Base-by-base conservation (phyloP, 1,284 basidiomycete genomes). In the Pholiota adiposa region DNA sequence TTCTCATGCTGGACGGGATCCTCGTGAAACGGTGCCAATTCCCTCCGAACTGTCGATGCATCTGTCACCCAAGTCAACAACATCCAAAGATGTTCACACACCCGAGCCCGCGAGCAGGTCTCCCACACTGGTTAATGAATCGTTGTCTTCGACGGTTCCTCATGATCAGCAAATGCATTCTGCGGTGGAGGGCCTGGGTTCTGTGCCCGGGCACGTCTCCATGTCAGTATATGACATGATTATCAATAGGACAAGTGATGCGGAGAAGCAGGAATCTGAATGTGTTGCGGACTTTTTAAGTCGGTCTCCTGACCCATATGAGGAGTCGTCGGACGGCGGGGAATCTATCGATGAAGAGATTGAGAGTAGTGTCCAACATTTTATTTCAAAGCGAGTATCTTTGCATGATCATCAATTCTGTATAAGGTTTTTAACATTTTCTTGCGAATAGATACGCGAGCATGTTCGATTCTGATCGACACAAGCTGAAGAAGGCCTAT, bases 401-500 rank as follows among this genome's bases (percentile, higher is more conserved):
- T 27, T 21, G 1, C 36, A 3, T 19, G 6, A 8, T 43, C n/a
- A 2, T 21, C 7, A 44, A 3, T 7, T 3, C 21, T n/a, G 21
- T 33, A 18, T 48, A 25, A 34, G 7, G 14, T 31, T 46, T 12
- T 38, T 38, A 38, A 38, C 36, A 16, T 29, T 34, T n/a, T 51
- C 23, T 27, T 27, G 4, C 6, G 44, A 27, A 4, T 41, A 73
- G 72, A 40, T 73, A 70, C 53, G 63, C 70, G 16, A 52, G 48
- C 21, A 33, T 65, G 0, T 73, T 74, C 54, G 73, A 73, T 51
- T 48, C 60, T 19, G 64, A 69, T 48, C 63, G 65, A 0, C 56
- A 62, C 6, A 62, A 56, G 14, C 67, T 74, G 16, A 49, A 40
- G 33, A 53, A 33, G 43, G 70, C 70, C 12, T 74, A 73, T 46